Conservation (phyloP, 192 early-diverging fungal species). For the Coemansia interrupta region DNA sequence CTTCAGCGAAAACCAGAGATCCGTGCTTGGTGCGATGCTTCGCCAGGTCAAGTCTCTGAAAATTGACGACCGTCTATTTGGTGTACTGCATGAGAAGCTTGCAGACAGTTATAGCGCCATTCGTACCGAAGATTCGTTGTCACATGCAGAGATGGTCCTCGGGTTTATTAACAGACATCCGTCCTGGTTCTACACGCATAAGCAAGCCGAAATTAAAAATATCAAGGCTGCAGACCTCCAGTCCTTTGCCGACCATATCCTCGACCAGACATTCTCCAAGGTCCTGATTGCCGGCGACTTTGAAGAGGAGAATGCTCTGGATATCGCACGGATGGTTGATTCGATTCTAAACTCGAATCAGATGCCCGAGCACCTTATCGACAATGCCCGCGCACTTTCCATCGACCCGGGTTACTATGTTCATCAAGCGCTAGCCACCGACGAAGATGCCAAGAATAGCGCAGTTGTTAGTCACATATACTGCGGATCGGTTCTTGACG, state of each 20-base stretch:
- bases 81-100: not conserved
- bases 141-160: not conserved
- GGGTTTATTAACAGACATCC: not conserved
- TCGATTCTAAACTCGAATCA: slow-evolving; percentile 56
- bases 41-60: slow-evolving; percentile 34
- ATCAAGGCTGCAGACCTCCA: slow-evolving; percentile 66
- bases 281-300: slow-evolving; percentile 82
- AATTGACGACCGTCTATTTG: not conserved
- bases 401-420: slow-evolving; percentile 29
- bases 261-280: slow-evolving; percentile 66
- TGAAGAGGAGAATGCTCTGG: slow-evolving; percentile 58
- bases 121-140: slow-evolving; percentile 54
- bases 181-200: slow-evolving; percentile 61
- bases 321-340: slow-evolving; percentile 54
- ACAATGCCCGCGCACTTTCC: not conserved
- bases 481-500: slow-evolving; percentile 63
- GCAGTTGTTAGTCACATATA: slow-evolving; percentile 74
- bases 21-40: slow-evolving; percentile 61
- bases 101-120: slow-evolving; percentile 52
- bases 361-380: slow-evolving; percentile 28
- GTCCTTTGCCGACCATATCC: slow-evolving; percentile 63
- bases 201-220: slow-evolving; percentile 62
- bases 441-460: slow-evolving; percentile 75
- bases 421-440: slow-evolving; percentile 24
- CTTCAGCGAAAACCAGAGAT: slow-evolving; percentile 77